Conservation (phyloP, 768 basidiomycete genomes). For the Lentinula lateritia region DNA sequence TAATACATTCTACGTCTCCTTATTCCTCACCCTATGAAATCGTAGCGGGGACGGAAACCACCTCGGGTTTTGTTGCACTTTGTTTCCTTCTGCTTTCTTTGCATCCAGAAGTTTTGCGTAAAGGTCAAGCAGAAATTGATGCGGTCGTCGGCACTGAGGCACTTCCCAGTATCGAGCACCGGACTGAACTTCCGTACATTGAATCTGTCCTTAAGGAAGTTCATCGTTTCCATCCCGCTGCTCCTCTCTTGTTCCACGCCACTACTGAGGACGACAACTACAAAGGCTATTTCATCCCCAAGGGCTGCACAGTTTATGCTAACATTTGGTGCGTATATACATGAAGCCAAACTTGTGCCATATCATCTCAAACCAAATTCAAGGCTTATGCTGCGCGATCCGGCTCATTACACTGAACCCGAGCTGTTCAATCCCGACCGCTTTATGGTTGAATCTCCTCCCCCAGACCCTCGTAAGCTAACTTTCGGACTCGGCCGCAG, state of each 20-base stretch:
- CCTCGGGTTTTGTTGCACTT: constrained; percentile 3
- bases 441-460: constrained; percentile 5
- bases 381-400: constrained; percentile 14
- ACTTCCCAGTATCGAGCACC: constrained; percentile 13
- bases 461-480: constrained; percentile 5
- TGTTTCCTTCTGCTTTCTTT: constrained; percentile 8
- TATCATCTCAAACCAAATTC: not conserved
- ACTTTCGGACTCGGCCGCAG: constrained; percentile 10
- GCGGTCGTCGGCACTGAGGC: constrained; percentile 12
- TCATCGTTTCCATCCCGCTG: constrained; percentile 1
- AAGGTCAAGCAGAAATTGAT: constrained; percentile 15
- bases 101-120: constrained; percentile 12
- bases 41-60: constrained; percentile 20
- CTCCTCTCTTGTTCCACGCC: constrained; percentile 9
- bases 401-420: constrained; percentile 6
- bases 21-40: not conserved
- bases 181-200: constrained; percentile 12
- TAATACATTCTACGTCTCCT: not conserved
- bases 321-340: constrained; percentile 13
- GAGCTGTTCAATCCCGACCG: constrained; percentile 11
- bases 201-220: constrained; percentile 12
- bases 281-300: constrained; percentile 31
- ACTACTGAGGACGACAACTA: constrained; percentile 25
- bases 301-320: constrained; percentile 19
- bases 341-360: too few species aligned